Evolutionary conservation across 768 basidiomycete species (phyloP).

Genomic region (Cytidiella melzeri): DNA sequence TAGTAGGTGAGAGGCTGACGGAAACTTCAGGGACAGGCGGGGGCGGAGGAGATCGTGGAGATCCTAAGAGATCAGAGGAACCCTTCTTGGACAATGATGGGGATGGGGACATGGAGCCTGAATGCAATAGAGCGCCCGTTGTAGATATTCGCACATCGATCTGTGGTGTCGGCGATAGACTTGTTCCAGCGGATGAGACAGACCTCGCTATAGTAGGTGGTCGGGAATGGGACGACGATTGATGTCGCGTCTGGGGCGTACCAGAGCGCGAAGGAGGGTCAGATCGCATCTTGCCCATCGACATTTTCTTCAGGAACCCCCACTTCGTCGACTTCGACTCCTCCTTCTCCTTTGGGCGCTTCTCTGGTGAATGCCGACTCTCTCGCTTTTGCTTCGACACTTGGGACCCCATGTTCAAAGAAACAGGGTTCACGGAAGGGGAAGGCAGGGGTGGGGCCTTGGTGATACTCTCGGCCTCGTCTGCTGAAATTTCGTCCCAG

Average conservation of each 20-base stretch:
- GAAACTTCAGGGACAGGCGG: constrained; percentile 7
- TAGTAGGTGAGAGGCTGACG: background rate
- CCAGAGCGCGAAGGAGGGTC: constrained; percentile 44
- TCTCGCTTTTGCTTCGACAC: constrained; percentile 8
- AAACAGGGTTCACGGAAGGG: constrained; percentile 7
- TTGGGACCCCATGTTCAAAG: constrained; percentile 8
- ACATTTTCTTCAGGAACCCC: constrained; percentile 99
- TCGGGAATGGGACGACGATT: constrained; percentile 9
- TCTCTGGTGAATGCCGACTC: constrained; percentile 5
- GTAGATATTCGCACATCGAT: constrained; percentile 71
- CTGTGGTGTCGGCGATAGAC: constrained; percentile 37
- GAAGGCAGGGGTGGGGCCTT: constrained; percentile 12
- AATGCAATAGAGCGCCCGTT: constrained; percentile 49
- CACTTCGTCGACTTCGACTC: constrained; percentile 74
- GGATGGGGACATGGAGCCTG: constrained; percentile 1
- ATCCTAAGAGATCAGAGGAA: constrained; percentile 18
- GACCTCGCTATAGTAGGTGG: constrained; percentile 12
- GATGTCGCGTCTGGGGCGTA: constrained; percentile 28
- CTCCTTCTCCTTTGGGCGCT: constrained; percentile 21
- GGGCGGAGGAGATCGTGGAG: constrained; percentile 8
- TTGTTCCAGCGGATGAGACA: constrained; percentile 2
- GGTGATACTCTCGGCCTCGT: constrained; percentile 18
- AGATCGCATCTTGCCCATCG: constrained; percentile 85
- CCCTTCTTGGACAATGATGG: constrained; percentile 16
- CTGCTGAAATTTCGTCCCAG: constrained; percentile 46